These are phyloP conservation scores for Phytophthora citricola DNA, from an alignment of 352 stramenopile species.

Conservation along the genomic window DNA sequence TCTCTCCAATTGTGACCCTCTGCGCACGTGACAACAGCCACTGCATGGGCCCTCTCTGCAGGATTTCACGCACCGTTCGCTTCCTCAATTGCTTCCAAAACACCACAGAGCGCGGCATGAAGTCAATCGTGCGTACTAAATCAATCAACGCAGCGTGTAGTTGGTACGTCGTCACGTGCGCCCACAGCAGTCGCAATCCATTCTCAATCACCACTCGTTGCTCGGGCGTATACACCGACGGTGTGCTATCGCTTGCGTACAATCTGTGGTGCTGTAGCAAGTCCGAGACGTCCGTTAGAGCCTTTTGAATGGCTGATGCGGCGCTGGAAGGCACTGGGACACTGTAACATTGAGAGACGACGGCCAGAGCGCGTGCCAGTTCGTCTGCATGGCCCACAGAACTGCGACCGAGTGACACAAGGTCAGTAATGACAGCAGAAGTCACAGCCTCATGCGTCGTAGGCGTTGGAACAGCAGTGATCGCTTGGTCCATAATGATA, in stretches of 20 bases:
- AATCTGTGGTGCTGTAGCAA: slow-evolving; percentile 53
- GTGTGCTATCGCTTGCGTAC: slow-evolving; percentile 24
- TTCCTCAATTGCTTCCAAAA: slow-evolving; percentile 76
- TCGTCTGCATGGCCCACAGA: slow-evolving; percentile 36
- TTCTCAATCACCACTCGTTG: slow-evolving; percentile 44
- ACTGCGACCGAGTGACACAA: slow-evolving; percentile 30
- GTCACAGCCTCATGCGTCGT: slow-evolving; percentile 37
- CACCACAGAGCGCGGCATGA: slow-evolving; percentile 65
- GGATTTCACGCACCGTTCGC: slow-evolving; percentile 49
- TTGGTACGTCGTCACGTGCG: slow-evolving; percentile 64
- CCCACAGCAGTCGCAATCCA: slow-evolving; percentile 61
- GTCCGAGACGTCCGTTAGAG: slow-evolving; percentile 45
- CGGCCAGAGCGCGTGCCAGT: slow-evolving; percentile 44
- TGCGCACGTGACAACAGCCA: slow-evolving; percentile 67
- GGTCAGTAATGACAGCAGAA: slow-evolving; percentile 25
- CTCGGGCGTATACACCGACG: slow-evolving; percentile 20
- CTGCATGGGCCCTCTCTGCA: slow-evolving; percentile 66
- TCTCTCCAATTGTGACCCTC: slow-evolving; percentile 61
- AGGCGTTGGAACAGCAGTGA: slow-evolving; percentile 8
- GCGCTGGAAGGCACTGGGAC: slow-evolving; percentile 53
- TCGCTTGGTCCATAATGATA: slow-evolving; percentile 26
- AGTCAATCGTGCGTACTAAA: slow-evolving; percentile 69
- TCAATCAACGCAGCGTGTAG: slow-evolving; percentile 67
- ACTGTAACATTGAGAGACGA: slow-evolving; percentile 54
- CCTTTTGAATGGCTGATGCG: slow-evolving; percentile 44